Evolutionary conservation across 1,139 yeast species (phyloP).

Genomic region (Candida sojae): DNA sequence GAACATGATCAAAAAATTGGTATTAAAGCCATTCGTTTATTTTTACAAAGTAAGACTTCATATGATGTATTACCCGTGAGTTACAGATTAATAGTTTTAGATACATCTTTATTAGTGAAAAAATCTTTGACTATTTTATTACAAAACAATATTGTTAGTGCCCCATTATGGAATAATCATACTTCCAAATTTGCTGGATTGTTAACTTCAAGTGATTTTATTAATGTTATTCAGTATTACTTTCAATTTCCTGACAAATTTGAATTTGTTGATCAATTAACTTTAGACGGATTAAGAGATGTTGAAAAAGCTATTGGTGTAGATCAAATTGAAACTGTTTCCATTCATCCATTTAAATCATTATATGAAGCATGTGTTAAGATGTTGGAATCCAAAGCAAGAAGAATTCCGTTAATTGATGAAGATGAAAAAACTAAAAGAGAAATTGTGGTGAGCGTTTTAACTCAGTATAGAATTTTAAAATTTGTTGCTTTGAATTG

Average conservation of each 20-base stretch:
- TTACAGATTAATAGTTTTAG: constrained; percentile 89
- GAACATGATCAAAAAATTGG: constrained; percentile 67
- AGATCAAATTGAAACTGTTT: constrained; percentile 82
- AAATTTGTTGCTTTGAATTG: constrained; percentile 96
- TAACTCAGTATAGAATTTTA: constrained; percentile 94
- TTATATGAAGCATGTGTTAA: constrained; percentile 91
- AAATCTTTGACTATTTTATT: constrained; percentile 86
- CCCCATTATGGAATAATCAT: constrained; percentile 94
- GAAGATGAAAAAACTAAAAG: constrained; percentile 90
- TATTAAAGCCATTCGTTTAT: constrained; percentile 75
- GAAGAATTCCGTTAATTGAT: constrained; percentile 93
- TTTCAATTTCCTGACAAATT: constrained; percentile 89
- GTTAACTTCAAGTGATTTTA: constrained; percentile 88
- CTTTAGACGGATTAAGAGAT: constrained; percentile 80
- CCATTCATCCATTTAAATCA: constrained; percentile 89
- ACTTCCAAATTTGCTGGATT: constrained; percentile 92
- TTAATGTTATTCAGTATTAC: constrained; percentile 93
- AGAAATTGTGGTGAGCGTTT: constrained; percentile 91
- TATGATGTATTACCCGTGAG: constrained; percentile 97
- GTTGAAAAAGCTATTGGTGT: constrained; percentile 89
- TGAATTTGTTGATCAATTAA: constrained; percentile 84
- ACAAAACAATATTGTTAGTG: constrained; percentile 93
- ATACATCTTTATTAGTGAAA: constrained; percentile 86
- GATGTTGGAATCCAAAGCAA: constrained; percentile 86
- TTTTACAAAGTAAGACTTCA: constrained; percentile 87